phyloP scores from a whole-genome alignment of 805 yeast genomes.

The Kluyveromyces siamensis region DNA sequence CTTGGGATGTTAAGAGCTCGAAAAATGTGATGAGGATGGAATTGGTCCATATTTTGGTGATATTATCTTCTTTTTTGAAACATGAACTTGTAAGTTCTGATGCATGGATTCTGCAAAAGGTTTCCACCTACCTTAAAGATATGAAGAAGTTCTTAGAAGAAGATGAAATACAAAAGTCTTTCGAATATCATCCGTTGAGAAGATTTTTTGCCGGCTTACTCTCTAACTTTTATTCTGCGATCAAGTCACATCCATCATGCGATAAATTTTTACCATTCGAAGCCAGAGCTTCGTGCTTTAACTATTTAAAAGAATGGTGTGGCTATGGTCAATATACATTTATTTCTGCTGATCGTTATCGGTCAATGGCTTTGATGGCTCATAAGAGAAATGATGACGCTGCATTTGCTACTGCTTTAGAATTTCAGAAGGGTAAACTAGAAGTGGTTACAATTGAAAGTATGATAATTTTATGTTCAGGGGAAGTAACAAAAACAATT shows the following conservation, averaged over 20 bases:
- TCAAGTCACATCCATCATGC: constrained; percentile 31
- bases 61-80: constrained; percentile 55
- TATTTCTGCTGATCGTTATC: constrained; percentile 59
- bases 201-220: constrained; percentile 77
- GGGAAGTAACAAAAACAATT: constrained; percentile 50
- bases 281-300: constrained; percentile 74
- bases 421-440: constrained; percentile 63
- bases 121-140: constrained; percentile 53
- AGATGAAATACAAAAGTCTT: constrained; percentile 50
- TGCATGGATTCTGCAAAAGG: constrained; percentile 55
- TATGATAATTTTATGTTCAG: constrained; percentile 74
- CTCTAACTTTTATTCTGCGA: constrained; percentile 62
- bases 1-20: constrained; percentile 43
- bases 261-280: constrained; percentile 73
- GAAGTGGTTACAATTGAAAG: constrained; percentile 69
- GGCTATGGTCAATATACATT: constrained; percentile 66
- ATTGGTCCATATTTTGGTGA: constrained; percentile 63
- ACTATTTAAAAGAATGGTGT: constrained; percentile 88
- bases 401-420: constrained; percentile 65
- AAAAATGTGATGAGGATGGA: constrained; percentile 51
- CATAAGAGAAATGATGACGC: constrained; percentile 29
- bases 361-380: constrained; percentile 40
- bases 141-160: constrained; percentile 51
- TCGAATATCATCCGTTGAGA: constrained; percentile 67
- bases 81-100: constrained; percentile 48